Conservation (phyloP, 2,329 filamentous ascomycete species). For the Arthrinium puccinioides region DNA sequence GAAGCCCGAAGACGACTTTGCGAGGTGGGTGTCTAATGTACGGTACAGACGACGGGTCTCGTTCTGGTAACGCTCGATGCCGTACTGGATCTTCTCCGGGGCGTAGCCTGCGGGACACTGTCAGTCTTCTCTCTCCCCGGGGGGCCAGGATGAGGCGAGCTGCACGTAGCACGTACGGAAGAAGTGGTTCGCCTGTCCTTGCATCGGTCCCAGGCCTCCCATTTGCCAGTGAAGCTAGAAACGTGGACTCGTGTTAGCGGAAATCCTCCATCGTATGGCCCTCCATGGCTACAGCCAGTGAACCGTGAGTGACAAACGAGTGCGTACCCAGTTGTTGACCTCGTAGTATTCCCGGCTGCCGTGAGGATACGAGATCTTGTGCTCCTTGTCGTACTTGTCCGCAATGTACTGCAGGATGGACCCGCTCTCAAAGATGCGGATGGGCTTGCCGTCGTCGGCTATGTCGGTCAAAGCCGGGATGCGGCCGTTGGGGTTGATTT, state of each 20-base stretch:
- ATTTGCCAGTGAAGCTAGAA: constrained; percentile 74
- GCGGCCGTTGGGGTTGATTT: constrained; percentile 88
- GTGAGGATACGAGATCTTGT: constrained; percentile 74
- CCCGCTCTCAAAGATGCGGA: constrained; percentile 76
- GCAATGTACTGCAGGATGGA: constrained; percentile 80
- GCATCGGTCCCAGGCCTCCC: constrained; percentile 75
- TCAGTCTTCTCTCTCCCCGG: not conserved
- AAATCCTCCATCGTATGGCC: too few relatives aligned
- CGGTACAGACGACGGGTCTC: constrained; percentile 79
- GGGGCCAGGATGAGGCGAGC: not conserved
- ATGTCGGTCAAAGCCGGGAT: constrained; percentile 83
- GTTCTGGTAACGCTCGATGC: constrained; percentile 73
- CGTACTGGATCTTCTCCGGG: constrained; percentile 48
- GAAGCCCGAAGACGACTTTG: constrained; percentile 46
- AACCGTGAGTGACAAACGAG: constrained; percentile 75
- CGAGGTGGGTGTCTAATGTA: constrained; percentile 66
- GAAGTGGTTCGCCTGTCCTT: constrained; percentile 81
- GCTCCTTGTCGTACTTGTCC: constrained; percentile 70
- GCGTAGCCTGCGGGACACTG: constrained; percentile 23
- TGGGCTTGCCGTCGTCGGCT: constrained; percentile 57
- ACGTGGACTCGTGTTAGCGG: too few relatives aligned
- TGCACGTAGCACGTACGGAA: constrained; percentile 37
- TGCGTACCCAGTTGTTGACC: constrained; percentile 64
- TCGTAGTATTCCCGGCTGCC: constrained; percentile 72
- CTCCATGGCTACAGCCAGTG: too few relatives aligned